Evolutionary conservation across 805 yeast species (phyloP).

Genomic region (Pichia rugopelliculosa): DNA sequence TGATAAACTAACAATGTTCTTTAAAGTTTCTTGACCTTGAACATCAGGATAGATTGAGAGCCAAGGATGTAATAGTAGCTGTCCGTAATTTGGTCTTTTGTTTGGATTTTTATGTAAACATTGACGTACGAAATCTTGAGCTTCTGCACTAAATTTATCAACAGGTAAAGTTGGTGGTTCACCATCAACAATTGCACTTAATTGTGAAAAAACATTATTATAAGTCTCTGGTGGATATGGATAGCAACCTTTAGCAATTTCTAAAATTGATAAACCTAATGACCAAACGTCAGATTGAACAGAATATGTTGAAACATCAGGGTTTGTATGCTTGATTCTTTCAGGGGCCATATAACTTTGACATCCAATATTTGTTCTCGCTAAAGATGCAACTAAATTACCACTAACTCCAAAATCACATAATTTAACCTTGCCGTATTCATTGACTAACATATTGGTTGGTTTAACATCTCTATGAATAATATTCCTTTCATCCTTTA

Average conservation of each 20-base stretch:
- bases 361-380: constrained; percentile 94
- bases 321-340: constrained; percentile 68
- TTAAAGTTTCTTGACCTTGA: constrained; percentile 22
- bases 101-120: constrained; percentile 78
- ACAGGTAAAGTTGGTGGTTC: constrained; percentile 77
- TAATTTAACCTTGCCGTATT: constrained; percentile 74
- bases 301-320: constrained; percentile 75
- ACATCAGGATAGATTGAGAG: constrained; percentile 42
- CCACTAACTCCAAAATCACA: constrained; percentile 98
- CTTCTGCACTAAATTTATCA: constrained; percentile 59
- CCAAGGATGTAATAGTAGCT: constrained; percentile 82
- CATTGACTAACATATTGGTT: constrained; percentile 78
- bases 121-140: constrained; percentile 69
- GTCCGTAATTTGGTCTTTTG: constrained; percentile 71
- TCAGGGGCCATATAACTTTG: constrained; percentile 99
- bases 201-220: constrained; percentile 82
- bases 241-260: constrained; percentile 82
- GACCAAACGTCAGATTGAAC: constrained; percentile 97
- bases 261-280: constrained; percentile 76
- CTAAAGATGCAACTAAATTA: constrained; percentile 87
- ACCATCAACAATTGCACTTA: constrained; percentile 95
- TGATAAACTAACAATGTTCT: constrained; percentile 25
- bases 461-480: constrained; percentile 97
- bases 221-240: constrained; percentile 97
- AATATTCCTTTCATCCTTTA: constrained; percentile 85